Percentiles rank a stretch among this genome's conserved stretches.
Evolutionary conservation across 176 grass and related monocot species (phyloP).

Genomic region (Paspalum notatum): DNA sequence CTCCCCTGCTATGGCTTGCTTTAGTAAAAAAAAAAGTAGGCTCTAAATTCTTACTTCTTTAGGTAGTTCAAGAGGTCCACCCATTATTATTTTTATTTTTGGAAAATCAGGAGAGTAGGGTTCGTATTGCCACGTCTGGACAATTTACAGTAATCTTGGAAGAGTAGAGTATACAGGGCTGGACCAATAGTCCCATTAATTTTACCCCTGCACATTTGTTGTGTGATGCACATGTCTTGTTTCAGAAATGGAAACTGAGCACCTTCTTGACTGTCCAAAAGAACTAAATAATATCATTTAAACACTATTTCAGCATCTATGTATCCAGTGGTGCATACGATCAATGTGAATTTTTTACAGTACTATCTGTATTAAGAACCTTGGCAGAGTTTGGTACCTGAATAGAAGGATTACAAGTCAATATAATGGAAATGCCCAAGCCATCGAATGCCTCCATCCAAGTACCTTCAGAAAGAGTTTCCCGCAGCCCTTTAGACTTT

Average conservation of each 20-base stretch:
- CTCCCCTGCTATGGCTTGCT: neutral
- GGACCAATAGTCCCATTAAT: neutral
- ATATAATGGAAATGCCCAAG: constrained; percentile 88
- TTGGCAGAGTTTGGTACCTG: constrained; percentile 62
- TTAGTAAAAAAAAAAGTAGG: neutral
- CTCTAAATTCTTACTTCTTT: neutral
- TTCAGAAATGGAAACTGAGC: neutral
- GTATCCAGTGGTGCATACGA: neutral
- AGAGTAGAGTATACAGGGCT: neutral
- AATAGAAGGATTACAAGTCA: constrained; percentile 96
- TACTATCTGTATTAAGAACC: neutral
- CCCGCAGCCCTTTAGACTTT: constrained; percentile 84
- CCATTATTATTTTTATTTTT: neutral
- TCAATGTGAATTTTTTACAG: constrained; percentile 23
- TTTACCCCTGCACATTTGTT: neutral
- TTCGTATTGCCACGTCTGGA: neutral
- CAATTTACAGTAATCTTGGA: constrained; percentile 17
- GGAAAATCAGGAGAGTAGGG: neutral
- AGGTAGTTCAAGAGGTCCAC: neutral
- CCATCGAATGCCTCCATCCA: constrained; percentile 90
- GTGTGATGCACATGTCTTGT: constrained; percentile 7
- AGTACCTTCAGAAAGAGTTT: constrained; percentile 82
- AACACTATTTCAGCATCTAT: neutral
- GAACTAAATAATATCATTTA: neutral
- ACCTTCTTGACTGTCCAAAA: constrained; percentile 1